phyloP scores from a whole-genome alignment of 495 filamentous ascomycete species.

The Aspergillus avenaceus region DNA sequence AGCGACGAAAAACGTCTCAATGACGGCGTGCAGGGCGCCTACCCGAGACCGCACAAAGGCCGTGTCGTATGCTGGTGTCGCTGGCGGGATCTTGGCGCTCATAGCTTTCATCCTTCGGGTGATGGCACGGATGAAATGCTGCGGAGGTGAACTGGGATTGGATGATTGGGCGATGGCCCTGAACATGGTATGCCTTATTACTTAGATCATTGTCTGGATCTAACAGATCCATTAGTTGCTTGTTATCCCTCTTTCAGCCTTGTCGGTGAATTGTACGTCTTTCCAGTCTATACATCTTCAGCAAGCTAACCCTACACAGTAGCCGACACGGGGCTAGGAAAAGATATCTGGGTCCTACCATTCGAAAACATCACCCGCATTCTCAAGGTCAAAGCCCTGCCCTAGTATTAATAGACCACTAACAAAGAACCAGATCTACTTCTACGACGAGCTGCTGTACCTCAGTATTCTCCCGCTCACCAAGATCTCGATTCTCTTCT shows the following conservation, averaged over 20 bases:
- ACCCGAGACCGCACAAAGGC: slow-evolving; percentile 20
- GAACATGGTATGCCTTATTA: slow-evolving; percentile 20
- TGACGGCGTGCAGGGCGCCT: slow-evolving; percentile 22
- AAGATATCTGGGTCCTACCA: slow-evolving; percentile 45
- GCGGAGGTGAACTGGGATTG: slow-evolving; percentile 22
- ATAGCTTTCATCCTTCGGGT: slow-evolving; percentile 26
- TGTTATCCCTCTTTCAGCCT: slow-evolving; percentile 20
- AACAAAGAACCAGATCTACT: slow-evolving; percentile 18
- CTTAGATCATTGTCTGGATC: neutral
- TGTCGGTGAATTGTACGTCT: slow-evolving; percentile 25
- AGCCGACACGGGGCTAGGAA: slow-evolving; percentile 37
- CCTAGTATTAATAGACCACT: neutral
- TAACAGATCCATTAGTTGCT: slow-evolving; percentile 5
- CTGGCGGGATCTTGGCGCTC: slow-evolving; percentile 20
- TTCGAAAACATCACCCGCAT: slow-evolving; percentile 40
- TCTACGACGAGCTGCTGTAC: slow-evolving; percentile 32
- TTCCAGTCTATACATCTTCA: neutral
- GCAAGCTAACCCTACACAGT: slow-evolving; percentile 15
- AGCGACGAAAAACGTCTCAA: slow-evolving; percentile 34
- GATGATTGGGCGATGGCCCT: slow-evolving; percentile 30
- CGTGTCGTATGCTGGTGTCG: slow-evolving; percentile 22
- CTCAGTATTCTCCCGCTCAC: slow-evolving; percentile 28
- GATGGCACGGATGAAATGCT: slow-evolving; percentile 20
- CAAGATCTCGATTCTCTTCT: slow-evolving; percentile 36
- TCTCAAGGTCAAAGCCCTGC: slow-evolving; percentile 21